phyloP scores from a whole-genome alignment of 352 stramenopile genomes.

The Blastocystis sp. region DNA sequence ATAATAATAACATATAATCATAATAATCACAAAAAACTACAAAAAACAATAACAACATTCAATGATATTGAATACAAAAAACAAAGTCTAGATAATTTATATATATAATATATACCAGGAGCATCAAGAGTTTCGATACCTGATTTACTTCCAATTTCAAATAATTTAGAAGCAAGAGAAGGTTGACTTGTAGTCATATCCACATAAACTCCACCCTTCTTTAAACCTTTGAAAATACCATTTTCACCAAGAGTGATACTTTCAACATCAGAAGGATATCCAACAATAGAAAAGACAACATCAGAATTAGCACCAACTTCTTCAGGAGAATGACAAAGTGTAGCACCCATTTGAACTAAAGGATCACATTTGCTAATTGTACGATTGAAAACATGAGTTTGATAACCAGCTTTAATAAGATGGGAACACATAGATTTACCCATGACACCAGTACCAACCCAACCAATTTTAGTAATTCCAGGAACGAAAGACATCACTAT shows the following conservation, averaged over 20 bases:
- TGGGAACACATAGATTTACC: slow-evolving; percentile 63
- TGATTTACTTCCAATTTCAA: slow-evolving; percentile 50
- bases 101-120: slow-evolving; percentile 8
- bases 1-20: too few relatives aligned
- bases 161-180: slow-evolving; percentile 63
- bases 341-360: slow-evolving; percentile 55
- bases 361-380: slow-evolving; percentile 57
- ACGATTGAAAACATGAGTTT: slow-evolving; percentile 58
- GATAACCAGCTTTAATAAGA: slow-evolving; percentile 59
- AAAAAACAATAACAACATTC: too few relatives aligned
- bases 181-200: slow-evolving; percentile 69
- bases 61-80: too few relatives aligned
- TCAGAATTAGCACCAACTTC: slow-evolving; percentile 59
- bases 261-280: slow-evolving; percentile 57
- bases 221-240: slow-evolving; percentile 35
- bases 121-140: slow-evolving; percentile 40
- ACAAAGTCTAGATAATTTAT: too few relatives aligned
- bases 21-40: too few relatives aligned
- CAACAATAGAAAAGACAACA: slow-evolving; percentile 67
- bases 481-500: too few relatives aligned
- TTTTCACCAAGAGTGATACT: slow-evolving; percentile 39
- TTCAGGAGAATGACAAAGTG: slow-evolving; percentile 52
- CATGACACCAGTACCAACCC: slow-evolving; percentile 65
- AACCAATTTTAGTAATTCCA: slow-evolving; percentile 50
- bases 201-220: slow-evolving; percentile 56